These are phyloP conservation scores for Globisporangium okanoganense DNA, from an alignment of 352 stramenopile genomes.

Conservation along the genomic window DNA sequence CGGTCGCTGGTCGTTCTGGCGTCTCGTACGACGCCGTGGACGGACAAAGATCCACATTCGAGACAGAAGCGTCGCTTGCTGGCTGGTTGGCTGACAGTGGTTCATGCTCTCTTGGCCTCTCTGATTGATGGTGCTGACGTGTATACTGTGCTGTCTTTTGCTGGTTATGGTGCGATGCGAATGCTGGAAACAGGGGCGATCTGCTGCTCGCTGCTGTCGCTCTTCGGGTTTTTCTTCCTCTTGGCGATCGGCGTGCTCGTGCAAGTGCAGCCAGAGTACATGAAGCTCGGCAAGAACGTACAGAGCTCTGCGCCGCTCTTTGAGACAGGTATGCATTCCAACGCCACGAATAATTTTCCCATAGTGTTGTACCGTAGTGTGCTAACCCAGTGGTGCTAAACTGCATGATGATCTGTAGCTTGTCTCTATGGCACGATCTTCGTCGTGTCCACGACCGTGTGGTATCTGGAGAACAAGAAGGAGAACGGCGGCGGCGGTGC, in stretches of 20 bases:
- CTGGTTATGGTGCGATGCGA: neutral
- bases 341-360: neutral
- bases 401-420: slow-evolving; percentile 22
- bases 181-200: slow-evolving; percentile 42
- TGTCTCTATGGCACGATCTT: slow-evolving; percentile 71
- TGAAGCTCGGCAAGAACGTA: slow-evolving; percentile 79
- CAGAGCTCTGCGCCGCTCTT: slow-evolving; percentile 60
- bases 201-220: slow-evolving; percentile 70
- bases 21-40: neutral
- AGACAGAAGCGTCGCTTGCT: neutral
- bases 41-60: slow-evolving; percentile 4
- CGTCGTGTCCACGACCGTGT: slow-evolving; percentile 60
- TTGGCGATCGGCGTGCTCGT: slow-evolving; percentile 59
- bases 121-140: neutral
- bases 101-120: neutral
- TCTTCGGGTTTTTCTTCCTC: slow-evolving; percentile 76
- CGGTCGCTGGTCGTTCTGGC: neutral
- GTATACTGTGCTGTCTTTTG: neutral
- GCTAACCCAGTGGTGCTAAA: neutral
- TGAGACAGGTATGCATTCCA: slow-evolving; percentile 33
- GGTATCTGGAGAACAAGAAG: slow-evolving; percentile 71
- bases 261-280: slow-evolving; percentile 76
- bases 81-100: neutral
- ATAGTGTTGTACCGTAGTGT: neutral
- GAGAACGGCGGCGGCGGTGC: slow-evolving; percentile 17